A percentile compares a stretch with the other conserved stretches of the same genome.
Conservation (phyloP, 2,329 filamentous ascomycete genomes). For the Neobulgaria alba region DNA sequence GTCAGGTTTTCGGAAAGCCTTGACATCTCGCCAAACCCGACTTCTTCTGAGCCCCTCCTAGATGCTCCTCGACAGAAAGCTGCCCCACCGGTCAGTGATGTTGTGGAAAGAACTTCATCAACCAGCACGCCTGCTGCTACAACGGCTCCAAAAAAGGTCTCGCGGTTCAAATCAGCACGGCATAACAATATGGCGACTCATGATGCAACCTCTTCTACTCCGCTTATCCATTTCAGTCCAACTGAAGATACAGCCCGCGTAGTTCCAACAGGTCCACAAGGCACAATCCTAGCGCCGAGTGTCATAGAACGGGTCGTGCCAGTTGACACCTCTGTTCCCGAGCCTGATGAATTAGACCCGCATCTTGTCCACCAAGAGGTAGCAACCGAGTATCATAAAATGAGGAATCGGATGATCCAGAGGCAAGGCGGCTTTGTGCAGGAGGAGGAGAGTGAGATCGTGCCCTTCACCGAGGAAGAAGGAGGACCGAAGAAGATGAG, state of each 20-base stretch:
- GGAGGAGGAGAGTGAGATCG: conserved; percentile 54
- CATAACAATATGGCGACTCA: conserved; percentile 14
- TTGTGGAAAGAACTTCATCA: conserved; percentile 30
- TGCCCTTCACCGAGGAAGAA: conserved; percentile 58
- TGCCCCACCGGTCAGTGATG: conserved; percentile 39
- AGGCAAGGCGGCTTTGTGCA: conserved; percentile 73
- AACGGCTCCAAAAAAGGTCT: conserved; percentile 27
- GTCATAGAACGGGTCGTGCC: conserved; percentile 45
- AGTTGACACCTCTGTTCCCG: conserved; percentile 27
- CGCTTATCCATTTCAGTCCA: conserved; percentile 21
- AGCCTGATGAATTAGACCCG: conserved; percentile 63
- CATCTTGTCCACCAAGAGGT: conserved; percentile 68
- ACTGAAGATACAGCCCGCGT: conserved; percentile 12
- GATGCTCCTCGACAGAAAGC: conserved; percentile 6
- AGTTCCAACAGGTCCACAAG: conserved; percentile 31
- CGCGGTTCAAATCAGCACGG: conserved; percentile 35
- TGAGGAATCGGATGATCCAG: conserved; percentile 76
- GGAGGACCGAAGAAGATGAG: conserved; percentile 57
- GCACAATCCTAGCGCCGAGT: conserved; percentile 48
- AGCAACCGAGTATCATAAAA: conserved; percentile 70
- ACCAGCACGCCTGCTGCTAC: conserved; percentile 14
- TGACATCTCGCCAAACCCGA: conserved; percentile 52
- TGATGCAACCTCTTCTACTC: conserved; percentile 12
- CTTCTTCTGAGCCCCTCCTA: conserved; percentile 18
- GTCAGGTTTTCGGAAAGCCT: conserved; percentile 73